These are phyloP conservation scores for Sporothrix humicola DNA, from an alignment of 2,329 filamentous ascomycete species.

Conservation along the genomic window DNA sequence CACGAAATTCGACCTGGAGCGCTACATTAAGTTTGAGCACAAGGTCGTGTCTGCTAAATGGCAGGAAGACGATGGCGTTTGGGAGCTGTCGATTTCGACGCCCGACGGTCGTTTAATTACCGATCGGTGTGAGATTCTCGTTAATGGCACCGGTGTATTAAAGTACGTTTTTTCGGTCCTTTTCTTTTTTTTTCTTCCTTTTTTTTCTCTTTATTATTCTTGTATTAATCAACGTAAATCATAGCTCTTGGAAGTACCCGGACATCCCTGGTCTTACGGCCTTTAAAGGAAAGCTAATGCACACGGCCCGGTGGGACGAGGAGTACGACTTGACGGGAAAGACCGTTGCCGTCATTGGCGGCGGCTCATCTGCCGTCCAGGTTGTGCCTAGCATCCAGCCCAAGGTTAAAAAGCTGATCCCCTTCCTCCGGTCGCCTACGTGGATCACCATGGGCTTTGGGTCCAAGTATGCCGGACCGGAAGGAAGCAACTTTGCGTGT, in stretches of 20 bases:
- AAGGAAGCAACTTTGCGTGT: neutral
- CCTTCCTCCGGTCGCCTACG: neutral
- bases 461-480: neutral
- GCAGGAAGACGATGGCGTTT: constrained; percentile 50
- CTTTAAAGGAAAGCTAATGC: constrained; percentile 43
- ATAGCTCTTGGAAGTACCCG: constrained; percentile 40
- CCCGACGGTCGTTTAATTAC: constrained; percentile 29
- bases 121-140: too few species aligned
- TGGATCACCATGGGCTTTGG: neutral
- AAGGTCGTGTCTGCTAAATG: constrained; percentile 42
- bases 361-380: constrained; percentile 44
- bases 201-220: constrained; percentile 20
- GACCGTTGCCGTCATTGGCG: constrained; percentile 43
- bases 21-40: constrained; percentile 50
- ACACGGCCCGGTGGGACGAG: constrained; percentile 42
- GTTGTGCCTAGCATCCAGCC: constrained; percentile 40
- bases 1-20: constrained; percentile 45
- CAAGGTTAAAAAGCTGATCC: neutral
- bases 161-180: too few species aligned
- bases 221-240: neutral
- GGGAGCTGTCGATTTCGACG: constrained; percentile 41
- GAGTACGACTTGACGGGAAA: constrained; percentile 38
- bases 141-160: too few species aligned
- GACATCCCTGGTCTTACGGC: constrained; percentile 44
- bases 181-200: too few species aligned